Conservation (phyloP, 768 basidiomycete species). For the Lentinula lateritia region DNA sequence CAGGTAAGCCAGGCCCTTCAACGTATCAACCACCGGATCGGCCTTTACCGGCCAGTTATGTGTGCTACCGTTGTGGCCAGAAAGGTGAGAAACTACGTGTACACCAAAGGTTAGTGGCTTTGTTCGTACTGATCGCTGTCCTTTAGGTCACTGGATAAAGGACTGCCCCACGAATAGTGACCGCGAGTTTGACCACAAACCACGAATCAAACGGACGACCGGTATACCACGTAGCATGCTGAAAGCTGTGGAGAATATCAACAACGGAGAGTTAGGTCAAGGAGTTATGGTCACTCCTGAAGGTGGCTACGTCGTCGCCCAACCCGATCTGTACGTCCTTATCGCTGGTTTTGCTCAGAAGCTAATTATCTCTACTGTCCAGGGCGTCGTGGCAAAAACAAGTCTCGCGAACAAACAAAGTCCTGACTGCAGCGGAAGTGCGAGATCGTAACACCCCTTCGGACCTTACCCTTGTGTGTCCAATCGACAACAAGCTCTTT, state of each 20-base stretch:
- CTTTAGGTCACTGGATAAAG: constrained; percentile 96
- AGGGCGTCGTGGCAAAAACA: constrained; percentile 97
- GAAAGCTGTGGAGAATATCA: constrained; percentile 90
- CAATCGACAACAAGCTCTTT: constrained; percentile 90
- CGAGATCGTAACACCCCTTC: constrained; percentile 72
- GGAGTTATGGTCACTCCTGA: constrained; percentile 99
- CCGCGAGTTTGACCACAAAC: constrained; percentile 88
- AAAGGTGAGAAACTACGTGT: constrained; percentile 58
- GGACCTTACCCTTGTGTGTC: constrained; percentile 77
- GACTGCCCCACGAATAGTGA: constrained; percentile 98
- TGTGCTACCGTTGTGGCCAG: constrained; percentile 97
- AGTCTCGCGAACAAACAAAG: constrained; percentile 62
- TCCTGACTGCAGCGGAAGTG: constrained; percentile 82
- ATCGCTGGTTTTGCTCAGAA: not conserved
- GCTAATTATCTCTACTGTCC: constrained; percentile 2
- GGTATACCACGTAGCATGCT: constrained; percentile 98
- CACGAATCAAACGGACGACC: constrained; percentile 95
- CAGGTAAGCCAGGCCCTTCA: constrained; percentile 53
- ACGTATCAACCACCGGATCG: constrained; percentile 56
- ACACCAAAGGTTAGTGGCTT: not conserved
- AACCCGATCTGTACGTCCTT: constrained; percentile 86
- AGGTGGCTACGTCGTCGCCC: constrained; percentile 95
- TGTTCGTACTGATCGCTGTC: constrained; percentile 3
- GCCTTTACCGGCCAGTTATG: constrained; percentile 90
- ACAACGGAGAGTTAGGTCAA: constrained; percentile 59